These are phyloP conservation scores for Nadsonia starkeyi-henricii DNA, from an alignment of 1,139 yeast genomes.

Conservation along the genomic window DNA sequence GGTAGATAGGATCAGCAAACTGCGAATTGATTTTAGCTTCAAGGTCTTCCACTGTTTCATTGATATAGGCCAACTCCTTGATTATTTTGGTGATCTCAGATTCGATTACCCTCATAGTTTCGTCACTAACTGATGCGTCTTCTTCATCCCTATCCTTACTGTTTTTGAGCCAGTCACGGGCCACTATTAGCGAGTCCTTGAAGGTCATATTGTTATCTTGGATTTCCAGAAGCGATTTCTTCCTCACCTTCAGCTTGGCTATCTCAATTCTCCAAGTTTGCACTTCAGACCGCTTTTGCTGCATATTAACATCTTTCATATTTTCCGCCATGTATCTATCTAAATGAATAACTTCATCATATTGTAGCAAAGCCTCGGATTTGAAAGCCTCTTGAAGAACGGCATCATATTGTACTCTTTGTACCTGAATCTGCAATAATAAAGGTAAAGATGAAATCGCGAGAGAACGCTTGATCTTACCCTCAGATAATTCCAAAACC, in stretches of 20 bases:
- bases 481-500: conserved; percentile 54
- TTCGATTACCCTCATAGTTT: conserved; percentile 7
- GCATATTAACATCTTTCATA: conserved; percentile 44
- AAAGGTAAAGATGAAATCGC: conserved; percentile 64
- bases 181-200: conserved; percentile 28
- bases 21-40: conserved; percentile 40
- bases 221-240: neutral
- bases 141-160: conserved; percentile 2
- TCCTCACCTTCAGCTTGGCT: conserved; percentile 25
- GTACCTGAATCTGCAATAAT: conserved; percentile 80
- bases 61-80: conserved; percentile 17
- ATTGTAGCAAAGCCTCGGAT: conserved; percentile 68
- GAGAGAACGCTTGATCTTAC: conserved; percentile 49
- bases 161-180: conserved; percentile 40
- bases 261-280: conserved; percentile 51
- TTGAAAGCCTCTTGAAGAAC: conserved; percentile 63
- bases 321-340: conserved; percentile 62
- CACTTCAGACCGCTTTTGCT: conserved; percentile 43
- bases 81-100: conserved; percentile 10
- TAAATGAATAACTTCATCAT: conserved; percentile 62
- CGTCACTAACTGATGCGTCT: conserved; percentile 8
- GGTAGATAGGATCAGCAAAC: conserved; percentile 36
- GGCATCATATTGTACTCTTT: conserved; percentile 81
- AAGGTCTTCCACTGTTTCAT: conserved; percentile 24
- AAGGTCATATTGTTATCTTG: conserved; percentile 21